Evolutionary conservation across 768 basidiomycete species (phyloP), one percentile per base, ranked within the genome.

Genomic region (Filobasidium wieringae): DNA sequence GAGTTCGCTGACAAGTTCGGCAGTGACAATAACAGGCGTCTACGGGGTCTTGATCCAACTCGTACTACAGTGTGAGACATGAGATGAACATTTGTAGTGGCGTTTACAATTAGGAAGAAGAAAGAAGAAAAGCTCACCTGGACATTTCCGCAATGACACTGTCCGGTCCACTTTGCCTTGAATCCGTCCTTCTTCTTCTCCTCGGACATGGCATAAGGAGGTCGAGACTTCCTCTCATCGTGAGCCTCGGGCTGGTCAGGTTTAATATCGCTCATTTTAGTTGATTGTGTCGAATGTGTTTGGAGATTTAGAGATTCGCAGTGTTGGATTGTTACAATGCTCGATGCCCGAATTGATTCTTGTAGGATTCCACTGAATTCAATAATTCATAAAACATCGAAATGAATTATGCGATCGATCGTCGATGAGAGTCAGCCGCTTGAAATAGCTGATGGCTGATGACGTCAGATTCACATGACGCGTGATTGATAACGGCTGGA

Each of bases 171-270:
- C 33, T 60, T 60, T 8, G 59, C 54, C 12, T 55, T 60, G 54
- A 60, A 60, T 0, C 59, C 59, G 29, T 41, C 37, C 59, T 60
- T 60, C 47, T 60, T 50, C 59, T 60, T 60, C n/a, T 60, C 59
- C 29, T 60, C 54, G 32, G 54, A 55, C 26, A 60, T 19, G 1
- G 45, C 32, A 19, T 60, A 60, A n/a, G 59, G 59, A 12, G 59
- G 59, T 22, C 59, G 32, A 33, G 41, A 50, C 40, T 26, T 32
- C 34, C 59, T 43, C 22, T 56, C 53, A 4, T 47, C 45, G 37
- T 60, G 53, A 7, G 47, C 53, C 15, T 51, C 39, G n/a, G 39
- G 53, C 30, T 60, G 59, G 3, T 33, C 34, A 17, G 53, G 53
- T 26, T 56, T 55, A 24, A 50, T 50, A 36, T 47, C 56, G 56